Base-by-base conservation (phyloP, 1,139 yeast genomes). In the Geotrichum histeridarum region DNA sequence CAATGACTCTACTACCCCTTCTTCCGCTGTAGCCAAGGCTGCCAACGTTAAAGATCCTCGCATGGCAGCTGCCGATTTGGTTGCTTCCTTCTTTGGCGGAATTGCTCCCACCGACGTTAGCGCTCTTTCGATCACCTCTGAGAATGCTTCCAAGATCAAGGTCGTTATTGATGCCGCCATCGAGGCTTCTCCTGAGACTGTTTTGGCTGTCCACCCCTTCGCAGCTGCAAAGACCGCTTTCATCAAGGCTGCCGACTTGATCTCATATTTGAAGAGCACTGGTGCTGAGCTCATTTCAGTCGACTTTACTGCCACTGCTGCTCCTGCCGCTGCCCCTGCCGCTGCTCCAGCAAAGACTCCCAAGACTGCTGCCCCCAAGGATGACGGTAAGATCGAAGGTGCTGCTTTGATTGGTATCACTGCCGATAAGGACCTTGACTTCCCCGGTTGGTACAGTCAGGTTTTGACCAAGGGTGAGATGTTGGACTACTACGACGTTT, bases 401-500 rank as follows among this genome's bases (percentile, higher is more conserved):
- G 96, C 96, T 55, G 93, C 93, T 66, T 77, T 93, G 67, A 89
- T 93, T 64, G 99, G 99, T 71, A 91, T 94, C 69, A 94, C 98
- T 48, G 95, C 86, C 52, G 96, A 90, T 71, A 94, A 93, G 76
- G 80, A 84, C 59, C 78, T 82, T 66, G 99, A 94, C 69, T 94
- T 94, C 77, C 83, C 99, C 59, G 83, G 90, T 53, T 94, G 99
- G 99, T 94, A 93, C 77, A 90, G 91, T 62, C 98, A 94, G 76
- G 86, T 94, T 57, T 79, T 90, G 60, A 86, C 93, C 66, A 94
- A 94, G 76, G 95, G 96, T 72, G 99, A 94, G 73, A 88, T 94
- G 95, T 79, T 94, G 68, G 99, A 94, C 71, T 94, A 94, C 77
- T 93, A 94, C 68, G 99, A 94, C 70, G 97, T 94, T 54, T 91